A percentile compares a stretch with the other conserved stretches of the same genome.
Conservation (phyloP, 495 filamentous ascomycete genomes). For the Rhizodiscina lignyota region DNA sequence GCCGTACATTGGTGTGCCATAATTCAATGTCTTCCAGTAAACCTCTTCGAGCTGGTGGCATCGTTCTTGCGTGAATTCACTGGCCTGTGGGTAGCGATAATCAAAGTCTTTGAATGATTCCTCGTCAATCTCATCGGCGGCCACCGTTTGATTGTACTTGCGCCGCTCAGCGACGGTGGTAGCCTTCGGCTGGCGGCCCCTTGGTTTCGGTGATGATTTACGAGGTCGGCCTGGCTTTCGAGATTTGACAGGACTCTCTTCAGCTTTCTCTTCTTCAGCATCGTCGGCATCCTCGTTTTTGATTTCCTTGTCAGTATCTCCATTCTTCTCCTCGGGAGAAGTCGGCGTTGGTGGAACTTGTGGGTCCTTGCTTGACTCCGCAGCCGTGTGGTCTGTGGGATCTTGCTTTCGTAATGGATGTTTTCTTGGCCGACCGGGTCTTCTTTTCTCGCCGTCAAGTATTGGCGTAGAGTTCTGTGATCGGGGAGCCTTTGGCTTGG, state of each 20-base stretch:
- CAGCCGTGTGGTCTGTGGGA: not conserved
- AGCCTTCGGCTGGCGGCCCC: conserved; percentile 30
- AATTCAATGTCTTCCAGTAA: conserved; percentile 94
- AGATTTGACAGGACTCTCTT: conserved; percentile 19
- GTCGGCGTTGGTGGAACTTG: conserved; percentile 7
- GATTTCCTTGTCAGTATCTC: conserved; percentile 4
- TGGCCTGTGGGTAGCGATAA: conserved; percentile 64
- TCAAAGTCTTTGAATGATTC: conserved; percentile 75
- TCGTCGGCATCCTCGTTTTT: conserved; percentile 2
- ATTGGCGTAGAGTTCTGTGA: not conserved
- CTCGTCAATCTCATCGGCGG: conserved; percentile 61
- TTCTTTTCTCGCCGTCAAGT: not conserved
- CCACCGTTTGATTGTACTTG: conserved; percentile 64
- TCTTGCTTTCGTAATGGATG: not conserved
- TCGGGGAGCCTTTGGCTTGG: conserved; percentile 1
- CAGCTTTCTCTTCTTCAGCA: conserved; percentile 5
- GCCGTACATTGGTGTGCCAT: conserved; percentile 85
- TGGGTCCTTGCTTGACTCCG: conserved; percentile 1
- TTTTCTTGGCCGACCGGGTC: conserved; percentile 13
- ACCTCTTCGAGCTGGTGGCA: conserved; percentile 84
- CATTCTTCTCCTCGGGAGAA: conserved; percentile 1
- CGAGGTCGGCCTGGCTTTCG: too few species aligned
- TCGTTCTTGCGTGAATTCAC: conserved; percentile 74
- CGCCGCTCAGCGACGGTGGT: conserved; percentile 48
- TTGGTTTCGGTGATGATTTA: conserved; percentile 10